These are phyloP conservation scores for Penicillium sp. DNA, from an alignment of 2,329 filamentous ascomycete genomes.

Conservation along the genomic window DNA sequence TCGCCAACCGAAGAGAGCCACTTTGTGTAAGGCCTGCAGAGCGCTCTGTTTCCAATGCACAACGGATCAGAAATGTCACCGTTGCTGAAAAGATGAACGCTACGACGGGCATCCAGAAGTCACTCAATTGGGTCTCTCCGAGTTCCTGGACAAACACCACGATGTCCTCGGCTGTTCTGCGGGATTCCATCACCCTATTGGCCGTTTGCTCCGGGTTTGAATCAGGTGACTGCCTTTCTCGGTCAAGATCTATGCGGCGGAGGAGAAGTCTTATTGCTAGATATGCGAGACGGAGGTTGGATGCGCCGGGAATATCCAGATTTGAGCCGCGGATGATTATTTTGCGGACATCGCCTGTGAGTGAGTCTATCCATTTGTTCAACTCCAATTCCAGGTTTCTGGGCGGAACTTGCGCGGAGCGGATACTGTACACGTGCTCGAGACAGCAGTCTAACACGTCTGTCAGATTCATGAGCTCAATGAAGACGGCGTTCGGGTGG, in stretches of 20 bases:
- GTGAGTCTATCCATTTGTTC: conserved; percentile 46
- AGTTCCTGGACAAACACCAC: conserved; percentile 49
- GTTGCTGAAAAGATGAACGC: conserved; percentile 51
- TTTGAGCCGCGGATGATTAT: conserved; percentile 45
- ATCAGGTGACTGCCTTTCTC: conserved; percentile 26
- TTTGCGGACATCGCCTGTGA: conserved; percentile 39
- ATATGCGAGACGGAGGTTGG: conserved; percentile 53
- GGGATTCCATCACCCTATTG: conserved; percentile 39
- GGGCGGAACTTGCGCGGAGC: conserved; percentile 12
- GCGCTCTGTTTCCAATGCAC: conserved; percentile 39
- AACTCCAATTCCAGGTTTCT: conserved; percentile 39
- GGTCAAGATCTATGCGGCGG: conserved; percentile 48
- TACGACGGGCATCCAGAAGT: conserved; percentile 51
- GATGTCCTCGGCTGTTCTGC: conserved; percentile 50
- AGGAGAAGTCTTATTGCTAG: conserved; percentile 49
- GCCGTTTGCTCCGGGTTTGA: conserved; percentile 11
- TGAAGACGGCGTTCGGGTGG: conserved; percentile 41
- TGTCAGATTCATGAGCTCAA: conserved; percentile 47
- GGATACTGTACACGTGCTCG: conserved; percentile 35
- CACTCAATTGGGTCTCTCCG: conserved; percentile 42
- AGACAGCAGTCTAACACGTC: conserved; percentile 41
- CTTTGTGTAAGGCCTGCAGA: conserved; percentile 20
- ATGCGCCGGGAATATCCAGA: conserved; percentile 44
- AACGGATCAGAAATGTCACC: conserved; percentile 51
- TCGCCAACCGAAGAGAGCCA: conserved; percentile 44